Conservation (phyloP, 1,139 yeast genomes). For the Pichia sp. region DNA sequence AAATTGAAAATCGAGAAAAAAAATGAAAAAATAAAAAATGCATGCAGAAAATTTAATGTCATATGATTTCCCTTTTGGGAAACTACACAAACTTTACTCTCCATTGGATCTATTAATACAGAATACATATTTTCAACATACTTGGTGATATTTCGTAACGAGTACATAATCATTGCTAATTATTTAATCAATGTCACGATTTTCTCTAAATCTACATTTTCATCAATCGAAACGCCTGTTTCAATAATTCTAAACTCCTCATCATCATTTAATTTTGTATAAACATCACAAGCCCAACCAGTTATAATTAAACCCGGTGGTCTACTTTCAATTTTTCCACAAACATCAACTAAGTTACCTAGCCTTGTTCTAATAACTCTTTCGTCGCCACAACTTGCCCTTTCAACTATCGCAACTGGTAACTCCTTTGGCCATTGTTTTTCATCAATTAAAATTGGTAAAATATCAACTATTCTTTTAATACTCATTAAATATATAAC, state of each 20-base stretch:
- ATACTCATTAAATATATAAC: conserved; percentile 87
- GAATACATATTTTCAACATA: background rate
- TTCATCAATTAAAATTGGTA: conserved; percentile 43
- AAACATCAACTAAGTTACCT: conserved; percentile 59
- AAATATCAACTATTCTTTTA: conserved; percentile 69
- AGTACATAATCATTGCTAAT: background rate
- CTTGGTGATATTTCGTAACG: background rate
- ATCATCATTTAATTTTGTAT: conserved; percentile 34
- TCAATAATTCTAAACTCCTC: conserved; percentile 40
- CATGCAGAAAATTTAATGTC: background rate
- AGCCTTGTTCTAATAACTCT: conserved; percentile 72
- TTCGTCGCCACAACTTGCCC: conserved; percentile 93
- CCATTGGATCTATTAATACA: background rate
- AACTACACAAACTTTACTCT: background rate
- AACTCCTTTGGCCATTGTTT: conserved; percentile 63
- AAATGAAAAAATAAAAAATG: background rate
- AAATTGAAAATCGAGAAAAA: background rate
- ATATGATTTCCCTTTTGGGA: conserved; percentile 5
- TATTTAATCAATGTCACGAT: conserved; percentile 32
- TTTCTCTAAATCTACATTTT: conserved; percentile 78
- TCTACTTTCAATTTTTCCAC: conserved; percentile 76
- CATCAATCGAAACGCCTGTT: conserved; percentile 44
- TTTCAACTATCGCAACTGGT: conserved; percentile 82
- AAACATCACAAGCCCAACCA: conserved; percentile 72
- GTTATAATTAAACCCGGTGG: conserved; percentile 90